Conservation (phyloP, 2,329 filamentous ascomycete genomes). For the Fusarium protoensiforme region DNA sequence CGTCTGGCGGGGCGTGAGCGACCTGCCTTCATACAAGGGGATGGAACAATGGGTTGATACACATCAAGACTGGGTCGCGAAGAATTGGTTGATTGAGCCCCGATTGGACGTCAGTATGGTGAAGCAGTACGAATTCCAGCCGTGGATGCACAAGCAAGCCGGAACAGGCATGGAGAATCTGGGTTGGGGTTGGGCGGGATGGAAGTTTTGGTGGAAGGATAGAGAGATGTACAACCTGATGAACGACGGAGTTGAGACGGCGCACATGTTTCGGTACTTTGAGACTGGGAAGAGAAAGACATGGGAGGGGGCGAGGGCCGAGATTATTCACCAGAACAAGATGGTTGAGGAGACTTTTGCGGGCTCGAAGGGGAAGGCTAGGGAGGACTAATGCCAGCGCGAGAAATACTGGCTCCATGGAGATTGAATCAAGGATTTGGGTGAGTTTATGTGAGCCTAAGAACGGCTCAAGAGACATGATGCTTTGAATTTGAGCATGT, state of each 20-base stretch:
- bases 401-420: not conserved
- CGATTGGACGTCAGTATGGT: constrained; percentile 33
- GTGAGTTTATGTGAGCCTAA: not conserved
- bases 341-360: constrained; percentile 11
- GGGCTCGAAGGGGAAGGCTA: not conserved
- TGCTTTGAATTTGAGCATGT: not conserved
- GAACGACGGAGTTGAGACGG: constrained; percentile 53
- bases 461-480: not conserved
- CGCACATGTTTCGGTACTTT: constrained; percentile 54
- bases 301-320: constrained; percentile 52
- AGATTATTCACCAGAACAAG: constrained; percentile 22
- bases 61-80: constrained; percentile 18
- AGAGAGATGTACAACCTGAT: constrained; percentile 51
- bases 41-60: constrained; percentile 28
- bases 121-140: constrained; percentile 48
- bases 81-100: constrained; percentile 12
- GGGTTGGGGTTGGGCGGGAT: constrained; percentile 53
- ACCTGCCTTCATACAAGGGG: not conserved
- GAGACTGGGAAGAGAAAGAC: constrained; percentile 52
- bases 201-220: constrained; percentile 54
- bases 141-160: constrained; percentile 51
- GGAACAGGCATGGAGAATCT: constrained; percentile 56
- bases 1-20: constrained; percentile 20
- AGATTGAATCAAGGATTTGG: not conserved
- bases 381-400: not conserved